These are phyloP conservation scores for Penicillium verhagenii DNA, from an alignment of 495 filamentous ascomycete genomes.

Conservation along the genomic window DNA sequence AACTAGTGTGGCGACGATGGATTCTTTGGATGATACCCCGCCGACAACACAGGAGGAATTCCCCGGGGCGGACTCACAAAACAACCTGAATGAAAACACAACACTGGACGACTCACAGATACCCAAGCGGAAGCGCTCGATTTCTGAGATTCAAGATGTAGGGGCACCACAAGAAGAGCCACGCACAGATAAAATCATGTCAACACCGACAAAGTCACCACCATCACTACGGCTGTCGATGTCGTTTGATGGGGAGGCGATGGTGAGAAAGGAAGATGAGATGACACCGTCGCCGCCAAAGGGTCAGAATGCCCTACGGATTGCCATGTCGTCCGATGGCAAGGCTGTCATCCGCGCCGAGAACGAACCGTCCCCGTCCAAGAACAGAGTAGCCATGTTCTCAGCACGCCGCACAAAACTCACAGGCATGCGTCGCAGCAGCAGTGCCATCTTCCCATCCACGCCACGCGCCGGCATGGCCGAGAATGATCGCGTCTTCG, in stretches of 20 bases:
- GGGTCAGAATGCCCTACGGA: constrained; percentile 42
- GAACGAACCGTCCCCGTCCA: constrained; percentile 49
- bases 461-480: constrained; percentile 28
- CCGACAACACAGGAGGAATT: constrained; percentile 24
- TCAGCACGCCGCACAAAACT: constrained; percentile 51
- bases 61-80: constrained; percentile 12
- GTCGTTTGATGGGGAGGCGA: constrained; percentile 80
- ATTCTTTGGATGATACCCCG: constrained; percentile 31
- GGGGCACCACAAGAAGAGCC: constrained; percentile 8
- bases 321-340: constrained; percentile 52
- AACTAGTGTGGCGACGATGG: constrained; percentile 36
- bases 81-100: constrained; percentile 12
- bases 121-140: constrained; percentile 40
- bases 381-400: constrained; percentile 52
- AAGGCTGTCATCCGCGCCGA: constrained; percentile 49
- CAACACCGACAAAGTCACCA: constrained; percentile 37
- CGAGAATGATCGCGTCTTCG: constrained; percentile 47
- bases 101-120: constrained; percentile 22
- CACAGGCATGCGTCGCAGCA: constrained; percentile 59
- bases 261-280: constrained; percentile 65
- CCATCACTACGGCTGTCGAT: constrained; percentile 59
- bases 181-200: constrained; percentile 14
- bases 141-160: constrained; percentile 29
- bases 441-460: constrained; percentile 51
- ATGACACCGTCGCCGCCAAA: constrained; percentile 70